A percentile compares a stretch with the other conserved stretches of the same genome.
phyloP scores from a whole-genome alignment of 2,329 filamentous ascomycete species.

The Alternaria atra region DNA sequence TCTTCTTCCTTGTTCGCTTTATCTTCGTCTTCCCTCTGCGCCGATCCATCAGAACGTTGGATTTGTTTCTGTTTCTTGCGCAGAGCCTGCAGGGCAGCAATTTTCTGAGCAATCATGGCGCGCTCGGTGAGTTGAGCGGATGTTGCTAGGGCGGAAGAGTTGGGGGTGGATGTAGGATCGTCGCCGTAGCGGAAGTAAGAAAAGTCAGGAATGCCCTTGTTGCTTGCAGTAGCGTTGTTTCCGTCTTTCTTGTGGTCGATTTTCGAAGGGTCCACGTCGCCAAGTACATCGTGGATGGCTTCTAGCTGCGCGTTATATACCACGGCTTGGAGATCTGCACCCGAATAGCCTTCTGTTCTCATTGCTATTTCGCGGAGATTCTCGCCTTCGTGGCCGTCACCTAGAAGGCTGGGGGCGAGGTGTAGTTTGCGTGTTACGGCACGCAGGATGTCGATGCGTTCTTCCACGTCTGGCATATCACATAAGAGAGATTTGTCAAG shows the following conservation, averaged over 20 bases:
- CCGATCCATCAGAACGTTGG: conserved; percentile 25
- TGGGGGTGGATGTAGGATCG: conserved; percentile 49
- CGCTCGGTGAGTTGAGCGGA: conserved; percentile 74
- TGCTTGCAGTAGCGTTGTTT: conserved; percentile 17
- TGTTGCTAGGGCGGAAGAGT: conserved; percentile 51
- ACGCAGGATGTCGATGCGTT: conserved; percentile 86
- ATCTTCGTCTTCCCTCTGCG: conserved; percentile 28
- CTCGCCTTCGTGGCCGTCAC: conserved; percentile 43
- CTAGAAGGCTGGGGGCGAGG: conserved; percentile 71
- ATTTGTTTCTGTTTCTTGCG: conserved; percentile 69
- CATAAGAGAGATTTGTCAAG: conserved; percentile 93
- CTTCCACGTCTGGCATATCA: conserved; percentile 81
- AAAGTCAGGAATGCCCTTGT: conserved; percentile 46
- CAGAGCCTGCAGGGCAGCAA: conserved; percentile 78
- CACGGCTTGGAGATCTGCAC: conserved; percentile 92
- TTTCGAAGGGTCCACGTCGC: conserved; percentile 58
- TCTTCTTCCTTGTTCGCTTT: conserved; percentile 23
- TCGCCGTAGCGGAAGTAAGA: conserved; percentile 82
- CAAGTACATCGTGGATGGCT: conserved; percentile 92
- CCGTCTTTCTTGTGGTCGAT: conserved; percentile 41
- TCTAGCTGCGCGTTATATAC: conserved; percentile 97
- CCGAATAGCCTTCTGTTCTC: conserved; percentile 88
- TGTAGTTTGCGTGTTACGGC: conserved; percentile 85
- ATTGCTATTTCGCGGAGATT: conserved; percentile 76
- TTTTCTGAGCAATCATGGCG: conserved; percentile 80